Conservation (phyloP, 129 eudicot genomes). For the Kitagawia praeruptora region DNA sequence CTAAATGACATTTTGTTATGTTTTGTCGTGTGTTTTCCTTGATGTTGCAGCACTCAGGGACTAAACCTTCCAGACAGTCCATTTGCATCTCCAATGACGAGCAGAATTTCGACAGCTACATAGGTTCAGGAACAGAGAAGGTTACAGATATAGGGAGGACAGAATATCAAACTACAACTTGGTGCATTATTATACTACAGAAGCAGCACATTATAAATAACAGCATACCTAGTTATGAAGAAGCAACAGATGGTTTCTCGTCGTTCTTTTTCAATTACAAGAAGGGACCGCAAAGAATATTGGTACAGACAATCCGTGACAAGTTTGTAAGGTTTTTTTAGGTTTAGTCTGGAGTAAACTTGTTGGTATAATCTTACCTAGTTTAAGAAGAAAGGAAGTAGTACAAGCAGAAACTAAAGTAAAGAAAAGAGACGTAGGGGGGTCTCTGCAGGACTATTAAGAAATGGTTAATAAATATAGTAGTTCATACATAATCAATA, state of each 20-base stretch:
- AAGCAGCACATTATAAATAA: constrained; percentile 7
- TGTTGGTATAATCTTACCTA: constrained; percentile 15
- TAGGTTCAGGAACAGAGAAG: constrained; percentile 33
- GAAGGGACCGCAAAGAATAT: constrained; percentile 18
- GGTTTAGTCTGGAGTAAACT: neutral
- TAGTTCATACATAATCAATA: neutral
- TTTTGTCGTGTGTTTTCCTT: neutral
- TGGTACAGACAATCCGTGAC: neutral
- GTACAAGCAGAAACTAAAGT: constrained; percentile 14
- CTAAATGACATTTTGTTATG: neutral
- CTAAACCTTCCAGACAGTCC: constrained; percentile 66
- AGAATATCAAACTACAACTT: constrained; percentile 17
- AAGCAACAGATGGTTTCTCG: constrained; percentile 5
- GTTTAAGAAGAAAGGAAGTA: constrained; percentile 18
- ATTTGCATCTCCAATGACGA: constrained; percentile 45
- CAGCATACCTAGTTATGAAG: neutral
- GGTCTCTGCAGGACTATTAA: constrained; percentile 12
- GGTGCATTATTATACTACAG: constrained; percentile 16
- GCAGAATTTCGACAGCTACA: constrained; percentile 42
- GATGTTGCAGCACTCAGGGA: constrained; percentile 46
- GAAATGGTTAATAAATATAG: constrained; percentile 1
- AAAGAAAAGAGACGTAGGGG: constrained; percentile 15
- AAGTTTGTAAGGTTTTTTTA: constrained; percentile 1
- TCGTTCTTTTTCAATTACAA: neutral
- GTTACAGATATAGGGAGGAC: constrained; percentile 30